phyloP scores from a whole-genome alignment of 2,329 filamentous ascomycete genomes.

The Claviceps arundinis region DNA sequence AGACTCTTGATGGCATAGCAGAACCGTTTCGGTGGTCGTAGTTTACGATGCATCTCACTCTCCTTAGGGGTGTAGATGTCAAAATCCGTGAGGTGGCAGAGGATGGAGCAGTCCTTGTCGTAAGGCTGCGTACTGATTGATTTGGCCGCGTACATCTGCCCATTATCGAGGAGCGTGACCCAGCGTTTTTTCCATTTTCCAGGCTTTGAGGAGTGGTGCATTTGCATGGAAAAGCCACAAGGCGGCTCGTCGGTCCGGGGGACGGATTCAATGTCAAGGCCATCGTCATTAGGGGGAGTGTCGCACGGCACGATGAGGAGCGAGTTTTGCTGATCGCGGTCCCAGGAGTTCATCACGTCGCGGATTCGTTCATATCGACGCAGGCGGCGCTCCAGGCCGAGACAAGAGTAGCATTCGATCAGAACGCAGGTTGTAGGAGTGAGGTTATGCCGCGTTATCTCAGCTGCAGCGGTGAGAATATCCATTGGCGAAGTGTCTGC shows the following conservation, averaged over 20 bases:
- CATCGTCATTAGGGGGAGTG: slow-evolving; percentile 37
- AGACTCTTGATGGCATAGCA: slow-evolving; percentile 89
- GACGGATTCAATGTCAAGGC: slow-evolving; percentile 54
- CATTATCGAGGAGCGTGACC: slow-evolving; percentile 59
- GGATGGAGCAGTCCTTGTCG: slow-evolving; percentile 53
- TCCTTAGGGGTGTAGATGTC: slow-evolving; percentile 74
- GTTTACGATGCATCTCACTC: slow-evolving; percentile 50
- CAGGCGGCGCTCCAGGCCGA: slow-evolving; percentile 70
- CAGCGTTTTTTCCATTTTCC: slow-evolving; percentile 84
- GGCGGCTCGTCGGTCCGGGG: slow-evolving; percentile 47
- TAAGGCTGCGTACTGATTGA: slow-evolving; percentile 44
- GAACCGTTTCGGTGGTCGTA: slow-evolving; percentile 73
- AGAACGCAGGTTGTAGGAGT: slow-evolving; percentile 55
- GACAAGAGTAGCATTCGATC: slow-evolving; percentile 59
- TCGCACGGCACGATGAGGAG: slow-evolving; percentile 54
- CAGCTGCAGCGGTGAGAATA: slow-evolving; percentile 54
- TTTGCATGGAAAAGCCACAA: slow-evolving; percentile 50
- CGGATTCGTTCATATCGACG: slow-evolving; percentile 77
- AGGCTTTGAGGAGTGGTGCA: slow-evolving; percentile 70
- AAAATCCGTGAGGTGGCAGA: slow-evolving; percentile 84
- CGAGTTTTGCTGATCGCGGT: slow-evolving; percentile 63
- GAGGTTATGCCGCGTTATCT: slow-evolving; percentile 49
- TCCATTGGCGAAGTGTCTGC: slow-evolving; percentile 63
- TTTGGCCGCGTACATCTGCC: slow-evolving; percentile 61
- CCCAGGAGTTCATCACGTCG: slow-evolving; percentile 89